Evolutionary conservation across 208 protist species (phyloP).

Genomic region (Entamoeba histolytica): DNA sequence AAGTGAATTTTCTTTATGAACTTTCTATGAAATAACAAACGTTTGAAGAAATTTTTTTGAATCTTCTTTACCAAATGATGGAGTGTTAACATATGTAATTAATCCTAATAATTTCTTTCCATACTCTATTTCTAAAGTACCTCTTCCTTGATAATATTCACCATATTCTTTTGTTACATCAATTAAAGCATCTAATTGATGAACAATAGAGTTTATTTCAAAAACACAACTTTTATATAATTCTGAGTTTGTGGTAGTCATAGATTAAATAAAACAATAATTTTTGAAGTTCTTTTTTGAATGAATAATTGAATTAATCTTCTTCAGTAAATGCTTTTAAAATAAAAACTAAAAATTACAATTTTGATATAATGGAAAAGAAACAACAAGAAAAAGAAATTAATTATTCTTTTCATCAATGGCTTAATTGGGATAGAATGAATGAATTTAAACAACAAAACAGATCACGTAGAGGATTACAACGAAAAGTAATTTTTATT

Average conservation of each 20-base stretch:
- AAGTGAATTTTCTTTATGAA: no score
- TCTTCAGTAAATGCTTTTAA: no score
- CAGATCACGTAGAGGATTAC: neutral
- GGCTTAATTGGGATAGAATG: neutral
- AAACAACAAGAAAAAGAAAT: no score
- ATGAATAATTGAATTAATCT: no score
- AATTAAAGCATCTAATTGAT: neutral
- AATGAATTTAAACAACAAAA: neutral
- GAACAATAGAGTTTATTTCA: neutral
- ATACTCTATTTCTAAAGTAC: neutral
- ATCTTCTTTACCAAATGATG: no score
- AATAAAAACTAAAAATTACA: no score
- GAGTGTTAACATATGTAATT: neutral
- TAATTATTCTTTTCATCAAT: neutral
- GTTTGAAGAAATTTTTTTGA: no score
- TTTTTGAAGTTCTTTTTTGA: no score
- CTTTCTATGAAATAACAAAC: no score
- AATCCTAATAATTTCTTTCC: neutral
- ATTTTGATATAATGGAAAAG: no score
- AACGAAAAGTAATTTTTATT: neutral
- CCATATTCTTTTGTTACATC: neutral
- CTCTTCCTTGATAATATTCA: neutral
- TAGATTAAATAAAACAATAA: no score
- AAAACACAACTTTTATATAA: neutral
- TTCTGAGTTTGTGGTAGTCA: neutral